Evolutionary conservation across 2,329 filamentous ascomycete genomes (phyloP), one percentile per base, ranked within the genome.

Genomic region (Pseudofabraea citricarpa): DNA sequence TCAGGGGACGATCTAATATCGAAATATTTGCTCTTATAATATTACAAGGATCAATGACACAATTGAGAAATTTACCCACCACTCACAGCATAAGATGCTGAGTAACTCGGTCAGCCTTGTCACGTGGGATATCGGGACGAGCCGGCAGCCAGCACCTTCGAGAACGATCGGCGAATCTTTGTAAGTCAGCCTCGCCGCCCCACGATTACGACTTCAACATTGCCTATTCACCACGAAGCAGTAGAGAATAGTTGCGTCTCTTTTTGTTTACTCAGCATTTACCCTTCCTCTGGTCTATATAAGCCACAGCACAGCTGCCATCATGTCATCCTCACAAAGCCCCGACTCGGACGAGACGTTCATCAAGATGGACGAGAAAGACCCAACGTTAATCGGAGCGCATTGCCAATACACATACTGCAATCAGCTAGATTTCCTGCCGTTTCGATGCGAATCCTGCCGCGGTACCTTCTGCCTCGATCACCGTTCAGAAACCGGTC

Each of bases 391-490:
- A 19, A 85, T 97, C 56, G 93, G 93, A 65, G 80, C 80, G 49
- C 90, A 96, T 72, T 98, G 93, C 76, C 82, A 96, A 65, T 84
- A 87, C 67, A 73, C 85, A 52, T 94, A 89, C 73, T 98, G 93
- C 74, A 85, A 90, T 63, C 87, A 93, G 62, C 86, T 97, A 48
- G 93, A 97, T 68, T 97, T 98, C 65, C 80, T 98, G 4, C 93
- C 93, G 4, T 97, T 97, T 66, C 77, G 82, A 60, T 98, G 93
- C 70, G 87, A 94, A 63, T 93, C 87, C 55, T 98, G 93, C 69
- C 77, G 64, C 51, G 77, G 79, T 46, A 91, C 85, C 13, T 98
- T 83, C 71, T 98, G 94, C 64, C 85, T 95, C 53, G 91, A 97
- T 62, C 93, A 98, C 73, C 87, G 91, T 43, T 85, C 81, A 57